Percentiles rank a stretch among this genome's conserved stretches.
Conservation (phyloP, 306 rosid species). For the Chamaecrista fasciculata region DNA sequence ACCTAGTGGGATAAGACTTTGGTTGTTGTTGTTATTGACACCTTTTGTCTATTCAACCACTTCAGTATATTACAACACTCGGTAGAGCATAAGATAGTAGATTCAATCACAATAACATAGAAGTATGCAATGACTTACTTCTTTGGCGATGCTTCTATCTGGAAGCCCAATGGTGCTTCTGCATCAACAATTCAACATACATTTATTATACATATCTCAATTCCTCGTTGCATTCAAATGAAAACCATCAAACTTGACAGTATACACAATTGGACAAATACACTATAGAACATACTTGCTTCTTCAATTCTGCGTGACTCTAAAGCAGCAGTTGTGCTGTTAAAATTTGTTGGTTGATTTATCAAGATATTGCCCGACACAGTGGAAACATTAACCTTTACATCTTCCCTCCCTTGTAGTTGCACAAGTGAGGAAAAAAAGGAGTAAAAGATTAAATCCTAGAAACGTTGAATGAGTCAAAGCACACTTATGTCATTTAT, state of each 20-base stretch:
- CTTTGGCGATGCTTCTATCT: constrained; percentile 54
- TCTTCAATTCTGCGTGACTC: constrained; percentile 45
- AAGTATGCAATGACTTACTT: constrained; percentile 49
- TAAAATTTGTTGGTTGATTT: constrained; percentile 38
- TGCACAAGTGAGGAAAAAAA: constrained; percentile 1
- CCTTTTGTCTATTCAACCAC: constrained; percentile 10
- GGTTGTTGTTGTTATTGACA: too few species aligned
- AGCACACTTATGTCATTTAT: too few species aligned
- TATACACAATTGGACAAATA: constrained; percentile 26
- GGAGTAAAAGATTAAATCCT: constrained; percentile 3
- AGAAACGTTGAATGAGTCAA: too few species aligned
- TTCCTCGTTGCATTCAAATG: constrained; percentile 15
- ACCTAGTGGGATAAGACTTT: too few species aligned
- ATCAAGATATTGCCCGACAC: constrained; percentile 29
- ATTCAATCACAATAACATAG: constrained; percentile 3
- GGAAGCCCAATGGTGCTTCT: constrained; percentile 48
- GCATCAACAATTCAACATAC: constrained; percentile 39
- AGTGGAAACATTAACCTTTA: constrained; percentile 34
- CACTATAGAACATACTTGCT: constrained; percentile 54
- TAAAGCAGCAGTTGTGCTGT: constrained; percentile 32
- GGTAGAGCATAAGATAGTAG: constrained; percentile 19
- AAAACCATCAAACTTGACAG: constrained; percentile 24
- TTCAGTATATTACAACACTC: constrained; percentile 8
- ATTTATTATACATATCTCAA: constrained; percentile 32
- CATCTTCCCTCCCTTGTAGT: constrained; percentile 41